phyloP scores from a whole-genome alignment of 805 yeast genomes.

The Lipomyces sp. region DNA sequence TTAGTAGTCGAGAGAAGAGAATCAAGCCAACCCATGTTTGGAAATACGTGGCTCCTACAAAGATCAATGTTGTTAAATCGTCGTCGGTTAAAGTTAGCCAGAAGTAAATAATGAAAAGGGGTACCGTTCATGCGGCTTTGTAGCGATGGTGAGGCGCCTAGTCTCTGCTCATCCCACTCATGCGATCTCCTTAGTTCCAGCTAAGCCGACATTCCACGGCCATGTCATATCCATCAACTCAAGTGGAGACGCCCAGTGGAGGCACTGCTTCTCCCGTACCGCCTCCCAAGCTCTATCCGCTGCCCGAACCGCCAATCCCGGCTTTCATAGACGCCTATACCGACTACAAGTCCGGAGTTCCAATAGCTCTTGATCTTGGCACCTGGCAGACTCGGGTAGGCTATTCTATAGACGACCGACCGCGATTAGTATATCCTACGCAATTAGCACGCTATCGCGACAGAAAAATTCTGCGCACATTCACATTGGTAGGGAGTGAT shows the following conservation, averaged over 20 bases:
- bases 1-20: slow-evolving; percentile 11
- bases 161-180: background rate
- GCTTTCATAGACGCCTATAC: slow-evolving; percentile 53
- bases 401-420: slow-evolving; percentile 29
- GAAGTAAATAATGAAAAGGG: too few relatives aligned
- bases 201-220: background rate
- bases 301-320: slow-evolving; percentile 41
- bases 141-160: background rate
- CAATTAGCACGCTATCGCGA: slow-evolving; percentile 77
- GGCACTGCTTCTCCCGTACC: slow-evolving; percentile 16
- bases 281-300: slow-evolving; percentile 39
- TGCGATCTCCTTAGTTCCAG: background rate
- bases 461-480: slow-evolving; percentile 58
- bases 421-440: slow-evolving; percentile 59
- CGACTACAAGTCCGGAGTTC: slow-evolving; percentile 59
- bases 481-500: slow-evolving; percentile 84
- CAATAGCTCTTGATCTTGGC: slow-evolving; percentile 87
- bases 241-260: slow-evolving; percentile 2
- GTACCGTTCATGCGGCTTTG: too few relatives aligned
- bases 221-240: slow-evolving; percentile 5
- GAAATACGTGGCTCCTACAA: background rate
- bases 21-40: slow-evolving; percentile 24
- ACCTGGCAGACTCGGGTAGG: slow-evolving; percentile 48
- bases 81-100: too few relatives aligned
- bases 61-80: background rate